phyloP scores from a whole-genome alignment of 352 stramenopile species.

The Globisporangium uncinulatum region DNA sequence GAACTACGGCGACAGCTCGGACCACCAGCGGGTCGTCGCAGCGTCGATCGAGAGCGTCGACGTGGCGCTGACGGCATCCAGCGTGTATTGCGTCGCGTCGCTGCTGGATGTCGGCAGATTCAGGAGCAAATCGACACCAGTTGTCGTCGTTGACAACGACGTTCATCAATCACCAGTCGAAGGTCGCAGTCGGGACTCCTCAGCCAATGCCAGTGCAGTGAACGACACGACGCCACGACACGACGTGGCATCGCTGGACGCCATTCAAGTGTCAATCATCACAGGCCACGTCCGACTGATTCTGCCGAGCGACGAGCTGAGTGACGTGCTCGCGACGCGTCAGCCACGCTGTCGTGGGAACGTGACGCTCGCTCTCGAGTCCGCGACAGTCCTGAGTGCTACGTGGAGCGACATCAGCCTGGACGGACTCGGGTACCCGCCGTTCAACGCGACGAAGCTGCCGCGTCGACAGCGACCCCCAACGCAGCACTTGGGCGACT shows the following conservation, averaged over 20 bases:
- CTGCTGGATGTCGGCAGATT: slow-evolving; percentile 3
- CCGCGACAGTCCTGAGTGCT: slow-evolving; percentile 31
- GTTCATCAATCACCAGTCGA: background rate
- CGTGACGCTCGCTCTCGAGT: slow-evolving; percentile 45
- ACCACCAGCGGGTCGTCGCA: slow-evolving; percentile 24
- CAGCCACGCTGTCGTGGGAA: slow-evolving; percentile 16
- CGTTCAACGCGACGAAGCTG: slow-evolving; percentile 66
- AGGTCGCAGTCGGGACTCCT: background rate
- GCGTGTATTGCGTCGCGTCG: slow-evolving; percentile 33
- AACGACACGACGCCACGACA: background rate
- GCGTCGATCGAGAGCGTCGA: slow-evolving; percentile 42
- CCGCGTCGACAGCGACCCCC: slow-evolving; percentile 40
- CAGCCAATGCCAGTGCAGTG: background rate
- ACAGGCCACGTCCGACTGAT: slow-evolving; percentile 48
- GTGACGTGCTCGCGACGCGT: slow-evolving; percentile 16
- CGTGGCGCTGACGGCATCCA: slow-evolving; percentile 38
- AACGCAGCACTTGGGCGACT: slow-evolving; percentile 42
- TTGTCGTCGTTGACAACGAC: background rate
- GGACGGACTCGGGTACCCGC: slow-evolving; percentile 67
- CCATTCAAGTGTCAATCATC: slow-evolving; percentile 40
- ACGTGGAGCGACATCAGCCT: slow-evolving; percentile 49
- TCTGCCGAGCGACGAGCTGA: slow-evolving; percentile 34
- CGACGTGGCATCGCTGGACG: slow-evolving; percentile 4
- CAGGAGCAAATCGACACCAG: background rate
- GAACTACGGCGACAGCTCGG: slow-evolving; percentile 38